phyloP scores from a whole-genome alignment of 164 flowering plant species.

The Chimonanthus salicifolius region DNA sequence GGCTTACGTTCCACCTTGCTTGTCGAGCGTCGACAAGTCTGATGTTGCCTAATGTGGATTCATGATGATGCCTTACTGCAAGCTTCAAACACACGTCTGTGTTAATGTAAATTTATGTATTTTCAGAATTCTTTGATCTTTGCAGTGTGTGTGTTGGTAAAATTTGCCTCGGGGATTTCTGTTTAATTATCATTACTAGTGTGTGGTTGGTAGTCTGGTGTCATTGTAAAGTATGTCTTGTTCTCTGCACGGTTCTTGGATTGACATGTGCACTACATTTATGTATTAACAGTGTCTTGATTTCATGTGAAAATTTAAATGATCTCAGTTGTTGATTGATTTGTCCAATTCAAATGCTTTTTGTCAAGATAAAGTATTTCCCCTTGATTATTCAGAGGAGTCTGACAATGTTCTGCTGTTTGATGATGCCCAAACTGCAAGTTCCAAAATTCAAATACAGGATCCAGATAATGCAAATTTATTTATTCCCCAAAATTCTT shows the following conservation, averaged over 20 bases:
- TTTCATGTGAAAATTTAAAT: background rate
- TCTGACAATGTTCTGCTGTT: constrained; percentile 11
- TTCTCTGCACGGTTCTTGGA: background rate
- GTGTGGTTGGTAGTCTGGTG: background rate
- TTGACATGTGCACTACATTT: background rate
- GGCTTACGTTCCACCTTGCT: constrained; percentile 65
- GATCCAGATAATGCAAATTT: constrained; percentile 15
- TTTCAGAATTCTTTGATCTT: background rate
- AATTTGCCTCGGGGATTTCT: background rate
- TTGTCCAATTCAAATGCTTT: background rate
- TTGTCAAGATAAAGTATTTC: too few species aligned
- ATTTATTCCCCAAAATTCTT: too few species aligned
- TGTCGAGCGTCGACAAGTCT: constrained; percentile 51
- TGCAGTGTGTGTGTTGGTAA: background rate
- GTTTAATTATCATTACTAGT: background rate
- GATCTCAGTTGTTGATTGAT: background rate
- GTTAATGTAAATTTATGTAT: constrained; percentile 12
- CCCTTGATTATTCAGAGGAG: too few species aligned
- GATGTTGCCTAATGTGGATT: constrained; percentile 36
- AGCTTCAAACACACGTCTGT: constrained; percentile 19
- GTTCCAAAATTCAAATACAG: constrained; percentile 20
- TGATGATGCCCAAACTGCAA: constrained; percentile 39
- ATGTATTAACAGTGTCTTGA: too few species aligned
- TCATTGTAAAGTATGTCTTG: background rate
- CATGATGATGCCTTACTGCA: constrained; percentile 41